A percentile compares a stretch with the other conserved stretches of the same genome.
Evolutionary conservation across 257 asterid species (phyloP).

Genomic region (Marsdenia floribunda): DNA sequence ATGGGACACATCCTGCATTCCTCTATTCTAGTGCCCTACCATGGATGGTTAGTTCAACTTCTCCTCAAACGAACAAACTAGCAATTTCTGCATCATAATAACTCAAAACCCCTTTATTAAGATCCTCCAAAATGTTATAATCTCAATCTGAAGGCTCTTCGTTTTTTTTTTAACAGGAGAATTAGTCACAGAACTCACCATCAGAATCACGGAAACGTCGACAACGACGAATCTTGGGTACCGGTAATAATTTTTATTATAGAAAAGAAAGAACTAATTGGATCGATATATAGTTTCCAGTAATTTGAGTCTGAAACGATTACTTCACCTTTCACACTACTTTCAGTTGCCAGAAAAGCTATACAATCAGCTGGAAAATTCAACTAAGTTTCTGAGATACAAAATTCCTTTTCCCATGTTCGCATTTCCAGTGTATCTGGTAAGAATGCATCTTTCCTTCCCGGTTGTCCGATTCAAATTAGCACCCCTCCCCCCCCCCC

Average conservation of each 20-base stretch:
- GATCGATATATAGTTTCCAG: not conserved
- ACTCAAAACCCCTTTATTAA: no score
- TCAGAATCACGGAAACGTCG: slow-evolving; percentile 46
- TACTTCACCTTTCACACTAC: not conserved
- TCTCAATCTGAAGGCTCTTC: not conserved
- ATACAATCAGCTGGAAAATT: slow-evolving; percentile 27
- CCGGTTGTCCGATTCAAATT: not conserved
- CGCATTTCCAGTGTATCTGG: slow-evolving; percentile 43
- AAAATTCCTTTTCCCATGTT: slow-evolving; percentile 43
- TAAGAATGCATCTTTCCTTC: slow-evolving; percentile 8
- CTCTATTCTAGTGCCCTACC: slow-evolving; percentile 41
- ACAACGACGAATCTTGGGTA: slow-evolving; percentile 46
- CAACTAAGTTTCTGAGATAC: slow-evolving; percentile 36
- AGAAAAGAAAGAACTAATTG: not conserved
- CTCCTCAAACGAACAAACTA: no score
- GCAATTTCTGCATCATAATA: no score
- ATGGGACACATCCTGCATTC: slow-evolving; percentile 43
- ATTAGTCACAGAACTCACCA: slow-evolving; percentile 47
- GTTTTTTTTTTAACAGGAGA: slow-evolving; percentile 26
- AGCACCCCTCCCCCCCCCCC: no score
- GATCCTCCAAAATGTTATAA: no score
- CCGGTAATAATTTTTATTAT: slow-evolving; percentile 26
- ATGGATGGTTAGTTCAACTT: slow-evolving; percentile 33
- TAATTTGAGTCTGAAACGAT: not conserved
- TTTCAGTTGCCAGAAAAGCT: slow-evolving; percentile 36